Percentiles rank a stretch among this genome's conserved stretches.
Evolutionary conservation across 768 basidiomycete genomes (phyloP).

Genomic region (Rhodocollybia butyracea): DNA sequence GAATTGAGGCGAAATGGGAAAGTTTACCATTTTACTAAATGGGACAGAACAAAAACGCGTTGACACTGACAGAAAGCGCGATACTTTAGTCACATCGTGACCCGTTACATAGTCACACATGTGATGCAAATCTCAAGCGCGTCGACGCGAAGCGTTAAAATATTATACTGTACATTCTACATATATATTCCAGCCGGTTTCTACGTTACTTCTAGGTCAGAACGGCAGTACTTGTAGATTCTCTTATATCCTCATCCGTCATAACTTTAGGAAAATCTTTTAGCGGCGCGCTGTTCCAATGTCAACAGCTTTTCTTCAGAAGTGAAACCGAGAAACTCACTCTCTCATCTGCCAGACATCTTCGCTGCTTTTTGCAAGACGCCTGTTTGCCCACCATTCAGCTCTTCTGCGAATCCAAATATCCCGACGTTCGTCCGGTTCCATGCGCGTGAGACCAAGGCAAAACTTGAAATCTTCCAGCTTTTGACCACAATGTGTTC

Average conservation of each 20-base stretch:
- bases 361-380: conserved; percentile 82
- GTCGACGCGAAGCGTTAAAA: too few species aligned
- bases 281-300: background rate
- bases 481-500: conserved; percentile 68
- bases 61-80: too few species aligned
- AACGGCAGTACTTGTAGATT: background rate
- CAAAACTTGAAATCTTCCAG: conserved; percentile 96
- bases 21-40: conserved; percentile 34
- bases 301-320: background rate
- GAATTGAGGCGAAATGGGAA: conserved; percentile 4
- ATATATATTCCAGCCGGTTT: too few species aligned
- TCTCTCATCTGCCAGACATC: conserved; percentile 89
- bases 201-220: too few species aligned
- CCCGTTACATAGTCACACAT: too few species aligned
- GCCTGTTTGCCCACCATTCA: conserved; percentile 89
- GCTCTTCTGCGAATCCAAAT: conserved; percentile 85
- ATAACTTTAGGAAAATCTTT: background rate
- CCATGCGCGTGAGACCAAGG: conserved; percentile 74
- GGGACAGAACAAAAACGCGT: background rate
- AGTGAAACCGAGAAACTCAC: conserved; percentile 42
- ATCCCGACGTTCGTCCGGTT: conserved; percentile 73
- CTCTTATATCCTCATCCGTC: background rate
- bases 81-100: background rate
- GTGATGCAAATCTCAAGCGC: too few species aligned
- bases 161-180: too few species aligned